Base-by-base conservation (phyloP, 352 stramenopile species). In the Discostella stelligera region DNA sequence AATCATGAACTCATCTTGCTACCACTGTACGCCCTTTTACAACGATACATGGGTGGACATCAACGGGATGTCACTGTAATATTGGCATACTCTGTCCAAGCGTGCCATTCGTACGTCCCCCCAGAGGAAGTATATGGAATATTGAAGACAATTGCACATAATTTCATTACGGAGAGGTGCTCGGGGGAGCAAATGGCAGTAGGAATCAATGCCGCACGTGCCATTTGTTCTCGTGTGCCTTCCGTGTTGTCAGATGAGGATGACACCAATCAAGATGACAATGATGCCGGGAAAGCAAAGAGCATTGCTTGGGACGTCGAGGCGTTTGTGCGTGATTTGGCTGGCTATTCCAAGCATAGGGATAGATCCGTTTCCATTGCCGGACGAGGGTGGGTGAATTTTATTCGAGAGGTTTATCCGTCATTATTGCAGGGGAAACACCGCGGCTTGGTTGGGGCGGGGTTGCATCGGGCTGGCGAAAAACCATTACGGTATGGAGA, bases 341-440 rank as follows among this genome's bases (percentile, higher is more conserved):
- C 97, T 18, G 96, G 96, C 82, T 98, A 98, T 88, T 95, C 94
- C 76, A 98, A 97, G 77, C 92, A 96, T 66, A 89, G 93, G 9
- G 96, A 99, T 91, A 97, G 98, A 90, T 98, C 93, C 23, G 95
- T 98, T 14, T 92, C 98, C 25, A 98, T 99, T 88, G 97, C 97
- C 3, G 96, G 96, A 50, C 94, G 96, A 59, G 94, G 93, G 11
- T 96, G 98, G 54, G 91, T 98, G 18, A 99, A 99, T 85, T 93
- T 98, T 62, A 96, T 99, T 71, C 92, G 97, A 32, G 95, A 98
- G 72, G 94, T 97, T 56, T 94, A 98, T 84, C 97, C 97, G 8
- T 87, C 85, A 18, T 85, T 99, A 18, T 90, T 99, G n/a, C 95
- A 98, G 87, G 95, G 94, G 49, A 98, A 98, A 83, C 90, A 99